Conservation (phyloP, 306 rosid species). For the Bauhinia variegata region DNA sequence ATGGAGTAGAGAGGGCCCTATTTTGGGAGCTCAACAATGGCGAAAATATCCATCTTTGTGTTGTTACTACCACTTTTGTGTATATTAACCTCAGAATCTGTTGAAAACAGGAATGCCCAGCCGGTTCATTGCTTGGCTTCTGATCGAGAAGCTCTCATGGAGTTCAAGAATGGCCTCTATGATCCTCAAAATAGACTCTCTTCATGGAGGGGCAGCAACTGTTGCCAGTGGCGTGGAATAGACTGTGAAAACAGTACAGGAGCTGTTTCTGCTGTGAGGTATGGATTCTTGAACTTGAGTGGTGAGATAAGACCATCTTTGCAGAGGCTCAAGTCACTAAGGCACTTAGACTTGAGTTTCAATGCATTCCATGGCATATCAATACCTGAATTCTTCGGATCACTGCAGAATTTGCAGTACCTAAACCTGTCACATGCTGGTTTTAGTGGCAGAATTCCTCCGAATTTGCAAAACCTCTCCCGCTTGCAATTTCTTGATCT, state of each 20-base stretch:
- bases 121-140: conserved; percentile 28
- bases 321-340: conserved; percentile 43
- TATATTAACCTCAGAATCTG: background rate
- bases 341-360: conserved; percentile 50
- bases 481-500: conserved; percentile 46
- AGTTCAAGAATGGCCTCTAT: conserved; percentile 50
- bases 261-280: conserved; percentile 39
- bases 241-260: conserved; percentile 39
- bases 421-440: conserved; percentile 51
- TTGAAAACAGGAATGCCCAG: conserved; percentile 4
- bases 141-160: conserved; percentile 44
- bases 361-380: conserved; percentile 42
- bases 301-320: conserved; percentile 51
- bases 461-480: conserved; percentile 44
- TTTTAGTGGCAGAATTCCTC: conserved; percentile 39
- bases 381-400: conserved; percentile 44
- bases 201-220: conserved; percentile 47
- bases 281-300: conserved; percentile 42
- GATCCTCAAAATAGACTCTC: conserved; percentile 43
- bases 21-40: conserved; percentile 18
- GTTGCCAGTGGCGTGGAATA: conserved; percentile 54
- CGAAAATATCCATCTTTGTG: conserved; percentile 10
- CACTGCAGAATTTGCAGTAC: conserved; percentile 47
- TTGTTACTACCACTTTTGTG: conserved; percentile 20
- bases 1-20: no score